Percentiles rank a stretch among this genome's conserved stretches.
These are phyloP conservation scores for Tetrahymena borealis DNA, from an alignment of 73 alveolate genomes.

Conservation along the genomic window DNA sequence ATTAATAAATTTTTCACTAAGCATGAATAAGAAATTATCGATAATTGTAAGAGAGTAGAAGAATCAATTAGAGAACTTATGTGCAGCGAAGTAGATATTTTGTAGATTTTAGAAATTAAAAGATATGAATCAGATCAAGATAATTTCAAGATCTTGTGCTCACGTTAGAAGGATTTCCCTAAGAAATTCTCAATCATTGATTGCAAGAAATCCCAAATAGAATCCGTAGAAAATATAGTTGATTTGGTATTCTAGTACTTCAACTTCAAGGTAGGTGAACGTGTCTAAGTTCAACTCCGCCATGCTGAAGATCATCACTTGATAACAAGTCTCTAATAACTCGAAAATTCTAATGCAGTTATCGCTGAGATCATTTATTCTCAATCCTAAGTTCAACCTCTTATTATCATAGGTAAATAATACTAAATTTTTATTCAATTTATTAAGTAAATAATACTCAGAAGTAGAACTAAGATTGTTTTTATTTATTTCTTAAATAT, in stretches of 20 bases:
- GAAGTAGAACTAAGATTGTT: not conserved
- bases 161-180: not conserved
- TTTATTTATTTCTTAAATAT: too few relatives aligned
- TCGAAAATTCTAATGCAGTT: not conserved
- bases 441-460: not conserved
- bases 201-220: not conserved
- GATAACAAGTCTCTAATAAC: not conserved
- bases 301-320: not conserved
- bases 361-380: not conserved
- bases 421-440: not conserved
- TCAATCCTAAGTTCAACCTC: not conserved
- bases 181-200: not conserved
- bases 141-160: not conserved
- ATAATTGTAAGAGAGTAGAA: not conserved
- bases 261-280: not conserved
- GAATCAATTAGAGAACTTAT: not conserved
- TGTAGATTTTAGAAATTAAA: not conserved
- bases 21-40: not conserved
- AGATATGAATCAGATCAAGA: not conserved
- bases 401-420: not conserved
- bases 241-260: not conserved
- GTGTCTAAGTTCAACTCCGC: not conserved
- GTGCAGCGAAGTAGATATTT: not conserved
- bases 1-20: not conserved
- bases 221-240: not conserved